A percentile compares a stretch with the other conserved stretches of the same genome.
Evolutionary conservation across 83 land plant genomes (phyloP).

Genomic region (Picea abies): DNA sequence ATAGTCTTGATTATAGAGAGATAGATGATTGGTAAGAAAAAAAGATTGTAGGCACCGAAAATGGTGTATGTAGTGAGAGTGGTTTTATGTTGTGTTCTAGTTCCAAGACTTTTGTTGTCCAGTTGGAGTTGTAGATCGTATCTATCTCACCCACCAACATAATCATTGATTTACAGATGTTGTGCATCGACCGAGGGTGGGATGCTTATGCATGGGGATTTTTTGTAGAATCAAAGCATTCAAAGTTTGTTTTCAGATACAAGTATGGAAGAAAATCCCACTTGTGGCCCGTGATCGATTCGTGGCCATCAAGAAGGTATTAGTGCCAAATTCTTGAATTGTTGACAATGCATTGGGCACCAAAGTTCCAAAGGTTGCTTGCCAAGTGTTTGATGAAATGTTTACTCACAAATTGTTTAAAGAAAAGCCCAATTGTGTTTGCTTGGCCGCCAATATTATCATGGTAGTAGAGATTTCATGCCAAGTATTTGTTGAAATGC

Average conservation of each 20-base stretch:
- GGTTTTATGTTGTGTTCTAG: too few species aligned
- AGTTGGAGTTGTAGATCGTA: conserved; percentile 52
- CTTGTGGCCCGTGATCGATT: conserved; percentile 73
- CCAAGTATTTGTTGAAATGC: too few species aligned
- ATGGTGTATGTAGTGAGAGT: too few species aligned
- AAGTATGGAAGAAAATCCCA: conserved; percentile 62
- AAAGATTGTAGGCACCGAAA: too few species aligned
- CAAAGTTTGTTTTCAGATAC: conserved; percentile 45
- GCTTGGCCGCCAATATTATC: too few species aligned
- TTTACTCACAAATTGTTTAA: too few species aligned
- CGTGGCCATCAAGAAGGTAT: conserved; percentile 54
- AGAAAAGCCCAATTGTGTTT: too few species aligned
- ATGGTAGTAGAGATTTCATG: too few species aligned
- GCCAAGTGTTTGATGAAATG: too few species aligned
- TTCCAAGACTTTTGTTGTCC: conserved; percentile 15
- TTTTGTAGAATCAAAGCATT: conserved; percentile 8
- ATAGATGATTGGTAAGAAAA: too few species aligned
- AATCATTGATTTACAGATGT: conserved; percentile 52
- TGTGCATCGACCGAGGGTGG: conserved; percentile 45
- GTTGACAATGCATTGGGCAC: background rate
- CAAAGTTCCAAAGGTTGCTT: too few species aligned
- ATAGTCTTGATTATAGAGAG: too few species aligned
- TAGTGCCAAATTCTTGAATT: conserved; percentile 16
- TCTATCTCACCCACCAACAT: conserved; percentile 30
- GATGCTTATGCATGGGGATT: conserved; percentile 67